Evolutionary conservation across 2,329 filamentous ascomycete species (phyloP), one percentile per base, ranked within the genome.

Genomic region (Botrytis hyacinthi): DNA sequence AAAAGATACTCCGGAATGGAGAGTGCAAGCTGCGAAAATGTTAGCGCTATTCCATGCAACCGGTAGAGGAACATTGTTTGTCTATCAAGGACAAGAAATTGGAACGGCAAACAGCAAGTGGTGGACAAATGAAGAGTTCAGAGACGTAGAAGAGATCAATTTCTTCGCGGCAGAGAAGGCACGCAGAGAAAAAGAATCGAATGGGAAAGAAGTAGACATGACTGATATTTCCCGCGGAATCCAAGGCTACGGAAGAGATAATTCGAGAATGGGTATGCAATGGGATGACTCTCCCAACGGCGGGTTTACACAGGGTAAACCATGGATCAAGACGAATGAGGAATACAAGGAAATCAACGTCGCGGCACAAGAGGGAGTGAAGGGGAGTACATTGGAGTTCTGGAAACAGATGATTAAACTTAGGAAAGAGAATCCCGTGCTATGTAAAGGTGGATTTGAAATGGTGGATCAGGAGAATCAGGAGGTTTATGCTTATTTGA

Each of bases 211-310:
- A 12, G 51, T 68, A 5, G 29, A 63, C 46, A 80, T 83, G 48
- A 78, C 81, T 14, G 79, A 81, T 32, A 84, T 78, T 70, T 82
- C 81, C 81, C 77, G 84, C 75, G 84, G 87, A n/a, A 84, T 90
- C 78, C 86, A 88, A 74, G 83, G 85, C 76, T 89, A 89, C 79
- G 89, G 87, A 12, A 81, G 92, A 35, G 92, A 94, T 81, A 92
- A 94, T 80, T 89, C 88, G 12, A 86, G 92, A 63, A 89, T 90
- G 0, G 92, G 92, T 0, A 90, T 94, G 81, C 91, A 78, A 79
- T 94, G 92, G 92, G 85, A 89, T 75, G 78, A 81, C n/a, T 83
- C 82, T 1, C 78, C 82, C 0, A 86, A 93, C 74, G 91, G 85
- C 0, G 92, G 92, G 18, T 94, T 94, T 82, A 82, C 82, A 1